Percentiles rank a stretch among this genome's conserved stretches.
phyloP scores from a whole-genome alignment of 1,139 yeast species.

The Pneumocystis carinii region DNA sequence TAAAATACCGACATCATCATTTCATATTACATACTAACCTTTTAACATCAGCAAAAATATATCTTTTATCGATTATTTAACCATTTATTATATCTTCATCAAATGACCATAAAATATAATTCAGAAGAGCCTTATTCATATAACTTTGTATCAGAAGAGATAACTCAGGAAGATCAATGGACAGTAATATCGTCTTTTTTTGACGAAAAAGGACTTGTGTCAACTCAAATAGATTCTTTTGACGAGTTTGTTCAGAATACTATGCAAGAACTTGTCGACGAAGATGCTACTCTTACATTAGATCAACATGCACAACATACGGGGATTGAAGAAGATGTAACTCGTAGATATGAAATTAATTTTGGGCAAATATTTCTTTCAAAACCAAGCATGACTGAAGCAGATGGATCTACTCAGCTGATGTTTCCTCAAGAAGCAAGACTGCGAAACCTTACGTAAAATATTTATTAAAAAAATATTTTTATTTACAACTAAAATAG shows the following conservation, averaged over 20 bases:
- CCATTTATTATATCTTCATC: not conserved
- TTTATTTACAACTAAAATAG: not conserved
- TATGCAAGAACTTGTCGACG: conserved; percentile 91
- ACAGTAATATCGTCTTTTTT: conserved; percentile 91
- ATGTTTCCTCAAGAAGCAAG: conserved; percentile 98
- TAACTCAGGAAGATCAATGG: conserved; percentile 99
- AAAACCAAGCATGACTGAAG: conserved; percentile 96
- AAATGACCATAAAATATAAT: not conserved
- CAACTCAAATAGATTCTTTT: conserved; percentile 95
- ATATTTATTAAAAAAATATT: not conserved
- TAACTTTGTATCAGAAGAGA: conserved; percentile 28
- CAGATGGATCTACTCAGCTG: conserved; percentile 98
- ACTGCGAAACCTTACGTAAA: conserved; percentile 65
- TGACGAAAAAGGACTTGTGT: conserved; percentile 90
- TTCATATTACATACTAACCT: not conserved
- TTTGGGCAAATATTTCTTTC: conserved; percentile 95
- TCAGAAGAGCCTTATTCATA: not conserved
- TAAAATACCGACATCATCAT: not conserved
- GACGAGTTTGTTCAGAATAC: conserved; percentile 96
- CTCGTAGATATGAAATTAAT: conserved; percentile 82
- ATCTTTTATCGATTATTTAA: not conserved
- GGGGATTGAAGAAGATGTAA: conserved; percentile 73
- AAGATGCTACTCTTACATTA: conserved; percentile 80
- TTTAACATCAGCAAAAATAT: not conserved
- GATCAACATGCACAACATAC: conserved; percentile 98